Base-by-base conservation (phyloP, 73 alveolate genomes). In the Tetrahymena borealis region DNA sequence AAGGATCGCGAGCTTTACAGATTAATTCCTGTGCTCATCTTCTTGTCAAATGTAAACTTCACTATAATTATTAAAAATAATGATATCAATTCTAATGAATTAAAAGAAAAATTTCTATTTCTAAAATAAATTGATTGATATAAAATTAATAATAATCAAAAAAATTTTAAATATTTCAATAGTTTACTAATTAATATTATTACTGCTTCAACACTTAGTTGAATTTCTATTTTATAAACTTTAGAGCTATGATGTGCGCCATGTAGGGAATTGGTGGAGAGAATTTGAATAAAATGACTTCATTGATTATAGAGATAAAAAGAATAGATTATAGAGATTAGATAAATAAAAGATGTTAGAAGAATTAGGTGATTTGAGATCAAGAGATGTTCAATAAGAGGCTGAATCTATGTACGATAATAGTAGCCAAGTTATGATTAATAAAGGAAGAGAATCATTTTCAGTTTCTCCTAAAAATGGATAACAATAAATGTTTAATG, bases 1-100 rank as follows among this genome's bases (percentile, higher is more conserved):
- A 18, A 42, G 18, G 95, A 93, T 90, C 35, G 91, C 31, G 95
- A 93, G 79, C 91, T 93, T 38, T 36, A 33, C 39, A 32, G 90
- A 33, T 39, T 93, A 33, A 39, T 79, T 0, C 95, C 95, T 20
- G 40, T 93, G 38, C 32, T 93, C 9, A 93, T 79, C 28, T 39
- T 93, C 20, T 33, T 93, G 18, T 39, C 93, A 37, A 24, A 38
- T 37, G 95, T 93, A 93, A 32, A 28, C 39, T 31, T 4, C 28
- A 16, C 28, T 3, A 6, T 11, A n/a, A 42, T 33, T 31, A 16
- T 32, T 16, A 91, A n/a, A n/a, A n/a, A n/a, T n/a, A n/a, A n/a
- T n/a, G n/a, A n/a, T n/a, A n/a, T n/a, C n/a, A n/a, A n/a, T n/a
- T n/a, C n/a, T n/a, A n/a, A n/a, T n/a, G n/a, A n/a, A n/a, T n/a